These are phyloP conservation scores for Leccinum proximum DNA, from an alignment of 1,284 basidiomycete genomes.

Conservation along the genomic window DNA sequence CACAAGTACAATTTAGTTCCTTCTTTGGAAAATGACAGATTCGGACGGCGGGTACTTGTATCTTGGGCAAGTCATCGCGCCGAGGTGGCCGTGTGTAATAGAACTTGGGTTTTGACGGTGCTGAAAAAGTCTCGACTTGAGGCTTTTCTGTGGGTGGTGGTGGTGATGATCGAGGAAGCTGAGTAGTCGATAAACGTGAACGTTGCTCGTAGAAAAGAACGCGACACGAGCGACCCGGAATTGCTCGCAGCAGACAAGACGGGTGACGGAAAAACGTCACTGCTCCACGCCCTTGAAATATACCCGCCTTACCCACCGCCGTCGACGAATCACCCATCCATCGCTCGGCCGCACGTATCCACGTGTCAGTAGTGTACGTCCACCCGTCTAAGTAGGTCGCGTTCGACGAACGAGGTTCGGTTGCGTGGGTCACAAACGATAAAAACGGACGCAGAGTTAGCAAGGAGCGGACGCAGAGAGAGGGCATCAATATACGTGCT, in stretches of 20 bases:
- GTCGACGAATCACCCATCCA: constrained; percentile 54
- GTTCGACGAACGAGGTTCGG: not conserved
- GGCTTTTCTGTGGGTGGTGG: constrained; percentile 24
- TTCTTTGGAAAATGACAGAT: not conserved
- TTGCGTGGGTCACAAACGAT: not conserved
- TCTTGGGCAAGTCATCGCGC: constrained; percentile 39
- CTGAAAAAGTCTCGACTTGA: constrained; percentile 28
- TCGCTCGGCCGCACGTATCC: constrained; percentile 48
- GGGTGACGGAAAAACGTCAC: not conserved
- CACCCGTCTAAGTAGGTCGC: constrained; percentile 52
- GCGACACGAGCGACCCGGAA: constrained; percentile 8
- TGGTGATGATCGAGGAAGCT: constrained; percentile 20
- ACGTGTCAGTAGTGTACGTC: constrained; percentile 74
- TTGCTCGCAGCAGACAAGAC: not conserved
- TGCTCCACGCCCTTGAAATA: constrained; percentile 37
- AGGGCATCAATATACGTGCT: constrained; percentile 5
- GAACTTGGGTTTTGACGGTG: constrained; percentile 33
- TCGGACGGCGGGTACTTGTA: constrained; percentile 31
- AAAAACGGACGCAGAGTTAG: not conserved
- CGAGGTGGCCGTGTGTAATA: constrained; percentile 34
- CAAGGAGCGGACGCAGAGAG: not conserved
- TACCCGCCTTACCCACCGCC: constrained; percentile 64
- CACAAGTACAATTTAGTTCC: not conserved
- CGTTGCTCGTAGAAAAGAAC: constrained; percentile 11
- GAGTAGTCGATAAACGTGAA: constrained; percentile 17